These are phyloP conservation scores for Fusarium fujikuroi DNA, from an alignment of 2,329 filamentous ascomycete species.

Conservation along the genomic window DNA sequence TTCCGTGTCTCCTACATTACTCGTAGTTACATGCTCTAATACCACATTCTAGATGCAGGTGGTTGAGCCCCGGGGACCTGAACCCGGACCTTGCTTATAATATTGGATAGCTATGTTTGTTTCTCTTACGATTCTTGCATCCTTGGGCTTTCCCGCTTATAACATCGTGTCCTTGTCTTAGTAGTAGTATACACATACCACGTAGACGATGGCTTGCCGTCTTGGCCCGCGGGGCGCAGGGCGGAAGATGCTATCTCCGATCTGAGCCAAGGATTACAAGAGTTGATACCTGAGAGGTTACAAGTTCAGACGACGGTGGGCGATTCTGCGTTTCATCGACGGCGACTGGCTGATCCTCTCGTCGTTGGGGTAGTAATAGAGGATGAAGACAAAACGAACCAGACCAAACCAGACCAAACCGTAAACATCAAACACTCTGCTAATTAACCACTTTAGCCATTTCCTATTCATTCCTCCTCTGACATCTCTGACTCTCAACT, in stretches of 20 bases:
- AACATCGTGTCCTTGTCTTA: slow-evolving; percentile 18
- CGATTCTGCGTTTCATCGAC: slow-evolving; percentile 10
- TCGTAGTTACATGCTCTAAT: background rate
- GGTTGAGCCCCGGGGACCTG: background rate
- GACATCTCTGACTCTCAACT: background rate
- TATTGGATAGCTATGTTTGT: slow-evolving; percentile 4
- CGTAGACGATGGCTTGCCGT: slow-evolving; percentile 4
- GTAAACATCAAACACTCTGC: slow-evolving; percentile 5
- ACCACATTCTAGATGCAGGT: background rate
- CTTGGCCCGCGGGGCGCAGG: slow-evolving; percentile 16
- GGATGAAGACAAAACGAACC: background rate
- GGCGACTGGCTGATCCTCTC: background rate
- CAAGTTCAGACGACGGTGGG: slow-evolving; percentile 17
- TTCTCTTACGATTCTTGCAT: slow-evolving; percentile 15
- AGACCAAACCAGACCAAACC: background rate
- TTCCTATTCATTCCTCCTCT: background rate
- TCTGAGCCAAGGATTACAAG: slow-evolving; percentile 17
- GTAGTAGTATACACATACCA: background rate
- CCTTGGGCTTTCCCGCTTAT: slow-evolving; percentile 1
- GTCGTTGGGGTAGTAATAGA: background rate
- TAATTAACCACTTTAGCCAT: slow-evolving; percentile 11
- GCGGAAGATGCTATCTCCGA: slow-evolving; percentile 11
- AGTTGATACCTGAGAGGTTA: slow-evolving; percentile 6
- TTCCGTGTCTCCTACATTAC: background rate
- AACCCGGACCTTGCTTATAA: background rate